phyloP scores from a whole-genome alignment of 257 asterid genomes.

The Galeopsis tetrahit region DNA sequence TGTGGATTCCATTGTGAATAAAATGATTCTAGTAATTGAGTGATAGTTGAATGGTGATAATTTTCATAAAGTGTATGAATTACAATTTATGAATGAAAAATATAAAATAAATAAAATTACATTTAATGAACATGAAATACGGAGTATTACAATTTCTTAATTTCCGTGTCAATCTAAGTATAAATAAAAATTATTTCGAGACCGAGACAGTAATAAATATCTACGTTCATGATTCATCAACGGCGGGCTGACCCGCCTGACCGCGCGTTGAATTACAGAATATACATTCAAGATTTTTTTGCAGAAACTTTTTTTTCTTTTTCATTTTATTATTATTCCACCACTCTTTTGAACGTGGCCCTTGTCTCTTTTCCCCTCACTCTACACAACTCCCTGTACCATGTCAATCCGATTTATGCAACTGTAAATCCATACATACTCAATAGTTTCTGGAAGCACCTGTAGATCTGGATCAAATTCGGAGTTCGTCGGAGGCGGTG shows the following conservation, averaged over 20 bases:
- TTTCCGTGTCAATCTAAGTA: too few species aligned
- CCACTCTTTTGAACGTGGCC: conserved; percentile 45
- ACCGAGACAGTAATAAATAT: too few species aligned
- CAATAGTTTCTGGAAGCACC: conserved; percentile 30
- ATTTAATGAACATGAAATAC: too few species aligned
- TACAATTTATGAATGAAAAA: too few species aligned
- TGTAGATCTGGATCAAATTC: conserved; percentile 58
- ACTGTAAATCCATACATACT: neutral
- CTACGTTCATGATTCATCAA: neutral
- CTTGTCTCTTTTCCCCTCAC: conserved; percentile 3
- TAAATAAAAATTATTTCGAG: too few species aligned
- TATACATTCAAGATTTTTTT: conserved; percentile 9
- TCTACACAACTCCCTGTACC: conserved; percentile 21
- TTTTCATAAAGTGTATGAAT: too few species aligned
- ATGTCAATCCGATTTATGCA: conserved; percentile 4
- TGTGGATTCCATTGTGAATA: too few species aligned
- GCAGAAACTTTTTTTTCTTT: neutral
- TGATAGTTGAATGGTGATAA: too few species aligned
- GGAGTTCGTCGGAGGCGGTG: conserved; percentile 42
- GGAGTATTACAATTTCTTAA: too few species aligned
- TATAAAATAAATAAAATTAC: too few species aligned
- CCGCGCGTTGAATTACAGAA: conserved; percentile 23
- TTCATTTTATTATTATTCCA: conserved; percentile 18
- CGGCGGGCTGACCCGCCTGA: conserved; percentile 30
- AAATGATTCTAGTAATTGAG: too few species aligned